phyloP scores from a whole-genome alignment of 1,284 basidiomycete species.

The Tylopilus sp. region DNA sequence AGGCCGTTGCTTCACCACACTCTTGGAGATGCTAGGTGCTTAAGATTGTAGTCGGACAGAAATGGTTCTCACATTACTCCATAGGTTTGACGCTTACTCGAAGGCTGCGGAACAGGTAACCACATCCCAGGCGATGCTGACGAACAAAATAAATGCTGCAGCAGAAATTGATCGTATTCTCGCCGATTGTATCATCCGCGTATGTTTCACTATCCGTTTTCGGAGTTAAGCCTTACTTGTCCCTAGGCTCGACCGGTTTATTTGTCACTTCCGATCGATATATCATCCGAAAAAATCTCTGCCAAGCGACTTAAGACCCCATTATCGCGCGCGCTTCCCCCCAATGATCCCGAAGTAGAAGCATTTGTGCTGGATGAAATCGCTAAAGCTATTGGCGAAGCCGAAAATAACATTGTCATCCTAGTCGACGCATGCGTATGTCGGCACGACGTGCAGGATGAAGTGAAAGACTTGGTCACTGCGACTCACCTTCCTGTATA shows the following conservation, averaged over 20 bases:
- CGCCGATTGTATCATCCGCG: conserved; percentile 64
- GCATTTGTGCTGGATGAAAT: conserved; percentile 75
- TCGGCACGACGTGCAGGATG: conserved; percentile 71
- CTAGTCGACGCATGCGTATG: conserved; percentile 88
- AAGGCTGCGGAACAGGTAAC: conserved; percentile 78
- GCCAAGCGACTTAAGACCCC: conserved; percentile 62
- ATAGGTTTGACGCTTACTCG: conserved; percentile 73
- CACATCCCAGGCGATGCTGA: conserved; percentile 62
- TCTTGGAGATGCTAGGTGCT: conserved; percentile 74
- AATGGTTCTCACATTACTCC: conserved; percentile 3
- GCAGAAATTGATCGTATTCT: conserved; percentile 81
- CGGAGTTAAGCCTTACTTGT: not conserved
- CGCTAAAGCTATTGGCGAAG: conserved; percentile 56
- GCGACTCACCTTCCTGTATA: conserved; percentile 77
- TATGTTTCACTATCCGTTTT: conserved; percentile 26
- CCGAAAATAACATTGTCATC: conserved; percentile 66
- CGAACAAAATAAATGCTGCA: conserved; percentile 51
- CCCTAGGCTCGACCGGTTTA: conserved; percentile 81
- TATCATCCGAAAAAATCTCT: conserved; percentile 66
- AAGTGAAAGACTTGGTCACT: conserved; percentile 67
- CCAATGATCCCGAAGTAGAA: conserved; percentile 60
- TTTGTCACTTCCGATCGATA: conserved; percentile 82
- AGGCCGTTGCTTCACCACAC: conserved; percentile 81
- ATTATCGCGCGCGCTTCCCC: conserved; percentile 48
- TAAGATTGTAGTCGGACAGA: not conserved